Conservation (phyloP, 78 protist genomes). For the Parvularia atlantis region DNA sequence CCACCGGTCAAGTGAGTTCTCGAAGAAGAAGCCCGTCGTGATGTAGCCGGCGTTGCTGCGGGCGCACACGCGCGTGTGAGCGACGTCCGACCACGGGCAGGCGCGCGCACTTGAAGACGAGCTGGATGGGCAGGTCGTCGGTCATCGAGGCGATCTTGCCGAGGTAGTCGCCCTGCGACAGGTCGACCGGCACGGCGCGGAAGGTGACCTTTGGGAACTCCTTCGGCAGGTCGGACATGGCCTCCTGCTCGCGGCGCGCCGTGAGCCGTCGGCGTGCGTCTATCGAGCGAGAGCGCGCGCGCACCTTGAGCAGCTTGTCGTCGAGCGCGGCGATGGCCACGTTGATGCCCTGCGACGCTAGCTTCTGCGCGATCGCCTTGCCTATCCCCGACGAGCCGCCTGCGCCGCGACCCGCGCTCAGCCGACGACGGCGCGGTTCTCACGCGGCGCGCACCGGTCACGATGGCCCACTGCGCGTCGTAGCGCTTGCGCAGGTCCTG, state of each 20-base stretch:
- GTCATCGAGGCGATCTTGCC: background rate
- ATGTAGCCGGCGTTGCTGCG: slow-evolving; percentile 14
- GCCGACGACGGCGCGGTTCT: too few relatives aligned
- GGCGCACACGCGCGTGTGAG: too few relatives aligned
- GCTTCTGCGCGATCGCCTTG: slow-evolving; percentile 1
- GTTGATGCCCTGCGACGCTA: background rate
- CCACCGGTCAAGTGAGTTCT: background rate
- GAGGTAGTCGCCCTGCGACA: background rate
- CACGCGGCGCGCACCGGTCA: too few relatives aligned
- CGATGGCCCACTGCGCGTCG: too few relatives aligned
- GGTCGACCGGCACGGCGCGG: background rate
- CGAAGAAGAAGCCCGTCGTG: background rate
- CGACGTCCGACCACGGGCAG: too few relatives aligned
- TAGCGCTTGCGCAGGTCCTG: too few relatives aligned
- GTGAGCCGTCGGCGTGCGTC: too few relatives aligned
- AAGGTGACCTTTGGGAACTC: background rate
- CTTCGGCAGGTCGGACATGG: background rate
- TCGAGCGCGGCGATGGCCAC: slow-evolving; percentile 11
- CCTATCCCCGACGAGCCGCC: slow-evolving; percentile 18
- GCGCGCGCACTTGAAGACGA: too few relatives aligned
- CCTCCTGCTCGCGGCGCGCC: too few relatives aligned
- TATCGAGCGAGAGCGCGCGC: too few relatives aligned
- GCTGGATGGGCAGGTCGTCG: background rate
- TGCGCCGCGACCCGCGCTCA: too few relatives aligned
- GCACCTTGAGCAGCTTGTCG: background rate